Evolutionary conservation across 1,139 yeast species (phyloP).

Genomic region (Candida sanyaensis): DNA sequence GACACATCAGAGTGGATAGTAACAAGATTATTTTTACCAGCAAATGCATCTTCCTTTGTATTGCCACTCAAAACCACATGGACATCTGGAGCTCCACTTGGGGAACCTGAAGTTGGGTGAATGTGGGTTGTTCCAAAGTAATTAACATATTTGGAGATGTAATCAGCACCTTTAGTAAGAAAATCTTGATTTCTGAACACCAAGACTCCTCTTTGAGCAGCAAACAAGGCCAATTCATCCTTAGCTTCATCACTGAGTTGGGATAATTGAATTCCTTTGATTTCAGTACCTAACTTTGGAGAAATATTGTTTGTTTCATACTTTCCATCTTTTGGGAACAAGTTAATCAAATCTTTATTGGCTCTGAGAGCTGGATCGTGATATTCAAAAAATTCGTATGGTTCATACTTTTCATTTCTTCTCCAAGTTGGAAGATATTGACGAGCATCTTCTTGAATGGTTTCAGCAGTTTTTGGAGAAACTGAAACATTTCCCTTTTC

Average conservation of each 20-base stretch:
- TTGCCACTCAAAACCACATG: constrained; percentile 61
- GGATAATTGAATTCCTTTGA: constrained; percentile 60
- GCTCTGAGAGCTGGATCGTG: constrained; percentile 59
- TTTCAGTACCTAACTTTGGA: constrained; percentile 69
- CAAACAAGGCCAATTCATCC: constrained; percentile 65
- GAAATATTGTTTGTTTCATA: constrained; percentile 42
- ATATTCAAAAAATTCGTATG: constrained; percentile 49
- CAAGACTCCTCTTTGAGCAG: constrained; percentile 68
- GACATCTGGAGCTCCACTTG: constrained; percentile 57
- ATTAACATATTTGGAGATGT: constrained; percentile 54
- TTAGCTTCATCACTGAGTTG: constrained; percentile 52
- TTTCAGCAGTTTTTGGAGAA: constrained; percentile 14
- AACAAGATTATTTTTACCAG: constrained; percentile 33
- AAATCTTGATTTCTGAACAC: constrained; percentile 70
- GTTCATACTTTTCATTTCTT: constrained; percentile 40
- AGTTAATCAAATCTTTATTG: constrained; percentile 52
- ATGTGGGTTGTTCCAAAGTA: constrained; percentile 71
- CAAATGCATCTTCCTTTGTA: constrained; percentile 32
- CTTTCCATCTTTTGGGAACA: constrained; percentile 42
- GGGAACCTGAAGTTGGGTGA: constrained; percentile 76
- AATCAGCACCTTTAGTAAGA: constrained; percentile 55
- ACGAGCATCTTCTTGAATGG: constrained; percentile 24
- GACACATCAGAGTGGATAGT: constrained; percentile 72
- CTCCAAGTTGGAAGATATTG: constrained; percentile 56
- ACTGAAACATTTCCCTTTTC: constrained; percentile 26